Conservation (phyloP, 768 basidiomycete genomes). For the Mycena galericulata region DNA sequence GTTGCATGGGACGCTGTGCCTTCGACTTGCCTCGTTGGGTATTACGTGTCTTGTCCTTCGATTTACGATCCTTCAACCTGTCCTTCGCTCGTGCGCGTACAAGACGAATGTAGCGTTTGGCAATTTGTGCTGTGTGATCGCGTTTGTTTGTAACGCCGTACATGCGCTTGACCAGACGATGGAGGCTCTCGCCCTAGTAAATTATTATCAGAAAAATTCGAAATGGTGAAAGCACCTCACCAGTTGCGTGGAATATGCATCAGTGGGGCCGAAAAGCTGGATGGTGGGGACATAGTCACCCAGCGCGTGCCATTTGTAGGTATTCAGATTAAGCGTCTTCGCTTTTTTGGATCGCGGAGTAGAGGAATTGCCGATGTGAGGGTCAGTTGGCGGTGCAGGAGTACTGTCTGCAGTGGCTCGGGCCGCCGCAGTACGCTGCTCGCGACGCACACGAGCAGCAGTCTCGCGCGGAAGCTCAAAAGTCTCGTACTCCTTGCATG, state of each 20-base stretch:
- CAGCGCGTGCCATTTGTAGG: slow-evolving; percentile 43
- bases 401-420: neutral
- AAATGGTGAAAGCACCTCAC: slow-evolving; percentile 25
- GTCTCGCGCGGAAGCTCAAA: slow-evolving; percentile 44
- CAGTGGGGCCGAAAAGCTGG: neutral
- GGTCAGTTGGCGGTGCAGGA: neutral
- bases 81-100: neutral
- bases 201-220: too few species aligned
- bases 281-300: slow-evolving; percentile 26
- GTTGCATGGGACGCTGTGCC: neutral
- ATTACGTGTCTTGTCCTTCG: slow-evolving; percentile 20
- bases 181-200: slow-evolving; percentile 56
- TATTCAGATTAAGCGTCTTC: slow-evolving; percentile 38
- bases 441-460: slow-evolving; percentile 27
- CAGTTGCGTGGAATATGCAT: slow-evolving; percentile 16
- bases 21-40: slow-evolving; percentile 25
- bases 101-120: slow-evolving; percentile 30
- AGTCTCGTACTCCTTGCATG: slow-evolving; percentile 41
- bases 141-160: slow-evolving; percentile 53
- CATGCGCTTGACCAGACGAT: slow-evolving; percentile 50
- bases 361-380: neutral
- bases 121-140: slow-evolving; percentile 44
- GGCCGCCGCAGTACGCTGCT: slow-evolving; percentile 11
- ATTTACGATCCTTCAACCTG: neutral
- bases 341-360: neutral